Conservation (phyloP, 2,329 filamentous ascomycete genomes). For the Talaromyces rugulosus region DNA sequence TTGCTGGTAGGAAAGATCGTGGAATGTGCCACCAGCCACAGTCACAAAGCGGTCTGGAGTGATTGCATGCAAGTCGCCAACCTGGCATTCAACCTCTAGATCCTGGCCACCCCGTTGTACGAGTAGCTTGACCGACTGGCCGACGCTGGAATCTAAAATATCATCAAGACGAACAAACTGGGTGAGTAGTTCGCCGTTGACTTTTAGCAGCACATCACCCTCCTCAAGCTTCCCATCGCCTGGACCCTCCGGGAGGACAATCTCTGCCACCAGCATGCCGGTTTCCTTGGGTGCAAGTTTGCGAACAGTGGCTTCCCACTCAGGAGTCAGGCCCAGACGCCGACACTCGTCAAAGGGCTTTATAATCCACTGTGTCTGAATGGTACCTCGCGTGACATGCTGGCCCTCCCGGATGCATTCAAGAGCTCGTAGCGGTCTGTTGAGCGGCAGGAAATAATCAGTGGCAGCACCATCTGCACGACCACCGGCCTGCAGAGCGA, state of each 20-base stretch:
- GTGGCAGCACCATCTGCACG: slow-evolving; percentile 92
- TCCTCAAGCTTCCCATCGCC: slow-evolving; percentile 85
- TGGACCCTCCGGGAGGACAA: slow-evolving; percentile 85
- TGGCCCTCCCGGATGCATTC: slow-evolving; percentile 75
- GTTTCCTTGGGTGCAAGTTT: slow-evolving; percentile 86
- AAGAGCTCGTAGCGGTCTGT: slow-evolving; percentile 81
- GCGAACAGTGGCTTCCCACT: slow-evolving; percentile 82
- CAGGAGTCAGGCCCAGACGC: slow-evolving; percentile 74
- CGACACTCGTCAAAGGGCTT: slow-evolving; percentile 98
- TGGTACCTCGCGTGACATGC: slow-evolving; percentile 83
- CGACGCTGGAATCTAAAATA: slow-evolving; percentile 84
- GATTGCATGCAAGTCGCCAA: slow-evolving; percentile 88
- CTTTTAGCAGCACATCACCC: slow-evolving; percentile 87
- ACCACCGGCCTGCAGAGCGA: slow-evolving; percentile 90
- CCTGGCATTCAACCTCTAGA: slow-evolving; percentile 75
- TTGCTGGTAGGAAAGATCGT: slow-evolving; percentile 95
- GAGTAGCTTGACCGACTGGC: slow-evolving; percentile 69
- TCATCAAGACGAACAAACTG: slow-evolving; percentile 90
- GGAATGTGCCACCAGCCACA: slow-evolving; percentile 90
- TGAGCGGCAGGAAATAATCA: slow-evolving; percentile 93
- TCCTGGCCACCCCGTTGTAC: slow-evolving; percentile 87
- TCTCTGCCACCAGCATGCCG: slow-evolving; percentile 95
- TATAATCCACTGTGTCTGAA: slow-evolving; percentile 94
- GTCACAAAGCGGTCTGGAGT: slow-evolving; percentile 94
- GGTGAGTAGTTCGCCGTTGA: slow-evolving; percentile 88